Evolutionary conservation across 495 filamentous ascomycete species (phyloP), one percentile per base, ranked within the genome.

Genomic region (Paragyromitra xinjiangensis): DNA sequence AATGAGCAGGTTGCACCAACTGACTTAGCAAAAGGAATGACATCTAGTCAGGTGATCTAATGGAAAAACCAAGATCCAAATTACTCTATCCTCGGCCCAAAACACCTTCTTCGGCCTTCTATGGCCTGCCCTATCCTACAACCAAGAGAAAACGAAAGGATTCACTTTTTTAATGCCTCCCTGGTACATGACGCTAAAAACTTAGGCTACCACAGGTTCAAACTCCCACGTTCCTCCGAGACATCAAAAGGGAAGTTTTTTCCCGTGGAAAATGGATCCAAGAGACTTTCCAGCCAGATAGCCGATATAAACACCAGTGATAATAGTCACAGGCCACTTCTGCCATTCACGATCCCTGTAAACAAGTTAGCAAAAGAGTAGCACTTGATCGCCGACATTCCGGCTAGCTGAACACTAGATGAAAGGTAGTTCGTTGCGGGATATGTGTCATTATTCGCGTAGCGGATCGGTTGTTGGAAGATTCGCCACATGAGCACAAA

Each of bases 311-410:
- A 89, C 89, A 8, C 92, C 92, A 0, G 86, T 87, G 1, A 94
- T 81, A 67, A 99, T 92, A 0, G 95, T 98, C 42, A 98, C 92
- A 2, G 95, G 95, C 91, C 94, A 99, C 83, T 92, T 93, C 87
- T 99, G 95, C 95, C 95, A 99, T 77, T 97, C 94, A 24, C 95
- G 90, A 81, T 93, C 91, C 90, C 89, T 90, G 78, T 14, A 73
- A 44, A 50, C 29, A 69, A 69, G 14, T 70, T 39, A 81, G 65
- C 24, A 62, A 34, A 65, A 62, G 40, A 1, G 16, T 55, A n/a
- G 9, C 12, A 37, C 9, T 66, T 12, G 24, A 22, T 44, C 6
- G 11, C 59, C 14, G 29, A 9, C 12, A 24, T 63, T 48, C 40
- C 56, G 62, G 56, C 6, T 7, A 61, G n/a, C 26, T 19, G 29